These are phyloP conservation scores for Solanum rostratum DNA, from an alignment of 257 asterid species.

Conservation along the genomic window DNA sequence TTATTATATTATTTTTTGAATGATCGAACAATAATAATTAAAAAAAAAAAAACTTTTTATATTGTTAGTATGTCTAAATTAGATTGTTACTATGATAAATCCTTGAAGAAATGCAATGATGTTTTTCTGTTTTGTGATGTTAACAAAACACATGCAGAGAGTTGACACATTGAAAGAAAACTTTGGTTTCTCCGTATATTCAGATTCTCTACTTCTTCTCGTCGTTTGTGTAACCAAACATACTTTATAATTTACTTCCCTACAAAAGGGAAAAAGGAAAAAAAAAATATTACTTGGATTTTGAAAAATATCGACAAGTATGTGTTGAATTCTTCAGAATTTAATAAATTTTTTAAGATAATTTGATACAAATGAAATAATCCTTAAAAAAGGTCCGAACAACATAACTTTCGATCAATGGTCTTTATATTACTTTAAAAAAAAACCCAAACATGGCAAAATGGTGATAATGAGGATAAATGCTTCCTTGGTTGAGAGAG, in stretches of 20 bases:
- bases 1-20: background rate
- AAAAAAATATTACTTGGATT: background rate
- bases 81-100: background rate
- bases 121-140: background rate
- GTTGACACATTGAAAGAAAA: background rate
- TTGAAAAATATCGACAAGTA: background rate
- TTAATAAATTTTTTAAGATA: background rate
- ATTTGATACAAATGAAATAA: background rate
- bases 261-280: background rate
- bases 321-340: background rate
- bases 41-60: too few relatives aligned
- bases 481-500: background rate
- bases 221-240: background rate
- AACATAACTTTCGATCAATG: too few relatives aligned
- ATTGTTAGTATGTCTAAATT: background rate
- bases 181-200: background rate
- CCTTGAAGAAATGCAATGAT: background rate
- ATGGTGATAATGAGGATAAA: background rate
- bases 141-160: background rate
- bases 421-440: too few relatives aligned
- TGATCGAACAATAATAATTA: too few relatives aligned
- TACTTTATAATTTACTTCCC: background rate
- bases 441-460: background rate
- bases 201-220: background rate
- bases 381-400: background rate